Base-by-base conservation (phyloP, 2,329 filamentous ascomycete species). In the Xylariaceae sp. region DNA sequence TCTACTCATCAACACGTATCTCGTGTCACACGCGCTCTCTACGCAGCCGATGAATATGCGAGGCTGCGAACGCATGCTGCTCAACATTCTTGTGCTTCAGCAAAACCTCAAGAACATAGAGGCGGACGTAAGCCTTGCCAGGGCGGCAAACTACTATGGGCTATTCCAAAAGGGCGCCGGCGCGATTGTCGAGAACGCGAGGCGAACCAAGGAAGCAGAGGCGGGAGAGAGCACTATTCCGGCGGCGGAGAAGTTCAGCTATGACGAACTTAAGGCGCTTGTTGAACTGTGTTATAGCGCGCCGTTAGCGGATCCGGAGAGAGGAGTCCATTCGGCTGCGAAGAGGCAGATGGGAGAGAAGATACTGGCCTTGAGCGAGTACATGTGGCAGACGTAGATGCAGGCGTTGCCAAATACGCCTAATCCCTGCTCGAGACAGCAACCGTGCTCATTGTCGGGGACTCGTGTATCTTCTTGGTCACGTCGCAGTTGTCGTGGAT, bases 61-160 rank as follows among this genome's bases (percentile, higher is more conserved):
- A 64, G 94, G 94, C 42, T 89, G 86, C 56, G 84, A 85, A n/a
- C 83, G 91, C 39, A 91, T 99, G 83, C 87, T 91, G 69, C 83
- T 97, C 65, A 96, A 99, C 69, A 90, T 96, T 47, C 80, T 96
- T 29, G 94, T 99, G 41, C 76, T 99, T 50, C 92, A 97, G 72
- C 94, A 99, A 69, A 96, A 96, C 65, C 82, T 99, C 53, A 96
- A 96, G 75, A 95, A 95, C 62, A 86, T 99, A 51, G 90, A 94
- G 70, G 77, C 81, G 1, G 80, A 80, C 6, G 85, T 88, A 2
- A 78, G 81, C 54, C 75, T 92, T 31, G 76, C 77, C 3, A 75
- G 81, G 37, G 81, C 86, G 1, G 79, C 82, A 26, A 78, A 81
- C 55, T 92, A 87, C 72, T 91, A 85, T 66, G 78, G 80, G 26